A percentile compares a stretch with the other conserved stretches of the same genome.
Conservation (phyloP, 179 eudicot genomes). For the Silene vulgaris region DNA sequence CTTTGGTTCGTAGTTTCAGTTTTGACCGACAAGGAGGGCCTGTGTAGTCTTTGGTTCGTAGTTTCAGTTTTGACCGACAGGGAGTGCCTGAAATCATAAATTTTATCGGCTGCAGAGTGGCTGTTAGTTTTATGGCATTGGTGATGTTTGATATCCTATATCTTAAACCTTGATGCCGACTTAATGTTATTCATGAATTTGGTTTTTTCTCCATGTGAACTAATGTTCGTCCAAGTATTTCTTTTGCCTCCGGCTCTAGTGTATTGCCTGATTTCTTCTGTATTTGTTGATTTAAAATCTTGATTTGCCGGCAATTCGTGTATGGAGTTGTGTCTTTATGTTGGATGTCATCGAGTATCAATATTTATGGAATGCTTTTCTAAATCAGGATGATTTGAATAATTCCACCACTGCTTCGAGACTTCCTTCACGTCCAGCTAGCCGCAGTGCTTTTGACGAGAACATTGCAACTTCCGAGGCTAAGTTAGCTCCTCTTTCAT, state of each 20-base stretch:
- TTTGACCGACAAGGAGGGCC: not conserved
- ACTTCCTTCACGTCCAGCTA: conserved; percentile 74
- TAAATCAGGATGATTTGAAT: conserved; percentile 66
- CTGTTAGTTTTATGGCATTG: not conserved
- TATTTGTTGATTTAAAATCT: not conserved
- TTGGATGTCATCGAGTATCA: not conserved
- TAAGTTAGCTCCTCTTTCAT: conserved; percentile 55
- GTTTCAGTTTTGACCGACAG: not conserved
- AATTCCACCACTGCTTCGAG: conserved; percentile 47
- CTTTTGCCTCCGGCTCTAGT: not conserved
- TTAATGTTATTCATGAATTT: not conserved
- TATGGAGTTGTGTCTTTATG: not conserved
- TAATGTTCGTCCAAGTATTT: not conserved
- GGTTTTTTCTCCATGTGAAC: not conserved
- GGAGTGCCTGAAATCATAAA: not conserved
- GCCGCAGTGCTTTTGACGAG: conserved; percentile 72
- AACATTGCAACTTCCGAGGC: conserved; percentile 43
- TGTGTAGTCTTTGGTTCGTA: not conserved
- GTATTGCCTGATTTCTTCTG: not conserved
- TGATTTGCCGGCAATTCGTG: not conserved
- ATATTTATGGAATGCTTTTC: conserved; percentile 4
- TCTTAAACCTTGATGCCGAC: no score
- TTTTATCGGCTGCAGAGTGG: not conserved
- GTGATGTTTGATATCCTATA: not conserved
- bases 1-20: not conserved